phyloP scores from a whole-genome alignment of 1,284 basidiomycete species.

The Anthracocystis walkeri region DNA sequence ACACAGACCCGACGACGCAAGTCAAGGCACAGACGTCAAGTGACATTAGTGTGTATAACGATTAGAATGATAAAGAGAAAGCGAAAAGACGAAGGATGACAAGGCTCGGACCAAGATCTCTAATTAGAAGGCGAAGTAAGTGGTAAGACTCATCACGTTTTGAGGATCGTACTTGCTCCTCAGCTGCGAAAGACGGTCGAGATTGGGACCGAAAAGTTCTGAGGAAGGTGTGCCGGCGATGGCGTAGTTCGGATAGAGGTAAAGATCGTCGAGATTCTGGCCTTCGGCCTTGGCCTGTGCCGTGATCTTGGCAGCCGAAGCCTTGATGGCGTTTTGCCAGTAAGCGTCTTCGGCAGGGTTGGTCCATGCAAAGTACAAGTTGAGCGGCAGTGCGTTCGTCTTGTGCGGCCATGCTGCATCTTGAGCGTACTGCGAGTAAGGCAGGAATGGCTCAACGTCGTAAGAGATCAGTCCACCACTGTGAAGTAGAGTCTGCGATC shows the following conservation, averaged over 20 bases:
- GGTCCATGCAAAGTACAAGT: constrained; percentile 59
- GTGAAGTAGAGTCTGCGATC: constrained; percentile 28
- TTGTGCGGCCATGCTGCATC: constrained; percentile 53
- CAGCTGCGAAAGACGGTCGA: constrained; percentile 36
- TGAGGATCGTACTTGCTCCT: constrained; percentile 49
- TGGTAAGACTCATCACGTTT: constrained; percentile 56
- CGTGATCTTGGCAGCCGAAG: constrained; percentile 34
- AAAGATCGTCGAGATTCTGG: constrained; percentile 50
- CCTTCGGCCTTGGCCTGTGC: constrained; percentile 50
- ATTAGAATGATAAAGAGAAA: no score
- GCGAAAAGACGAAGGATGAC: not conserved
- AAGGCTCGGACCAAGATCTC: not conserved
- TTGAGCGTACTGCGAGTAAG: constrained; percentile 39
- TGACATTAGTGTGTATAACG: no score
- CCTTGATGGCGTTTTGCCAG: constrained; percentile 46
- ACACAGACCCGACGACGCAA: not conserved
- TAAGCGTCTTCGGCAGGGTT: constrained; percentile 52
- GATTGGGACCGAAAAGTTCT: constrained; percentile 47
- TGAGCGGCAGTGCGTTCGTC: constrained; percentile 54
- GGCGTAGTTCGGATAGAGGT: constrained; percentile 62
- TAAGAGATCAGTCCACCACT: constrained; percentile 51
- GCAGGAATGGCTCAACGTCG: constrained; percentile 60
- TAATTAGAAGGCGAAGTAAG: constrained; percentile 52
- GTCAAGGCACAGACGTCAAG: no score
- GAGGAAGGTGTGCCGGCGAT: constrained; percentile 35